phyloP scores from a whole-genome alignment of 2,329 filamentous ascomycete genomes.

The Exophiala alcalophila region DNA sequence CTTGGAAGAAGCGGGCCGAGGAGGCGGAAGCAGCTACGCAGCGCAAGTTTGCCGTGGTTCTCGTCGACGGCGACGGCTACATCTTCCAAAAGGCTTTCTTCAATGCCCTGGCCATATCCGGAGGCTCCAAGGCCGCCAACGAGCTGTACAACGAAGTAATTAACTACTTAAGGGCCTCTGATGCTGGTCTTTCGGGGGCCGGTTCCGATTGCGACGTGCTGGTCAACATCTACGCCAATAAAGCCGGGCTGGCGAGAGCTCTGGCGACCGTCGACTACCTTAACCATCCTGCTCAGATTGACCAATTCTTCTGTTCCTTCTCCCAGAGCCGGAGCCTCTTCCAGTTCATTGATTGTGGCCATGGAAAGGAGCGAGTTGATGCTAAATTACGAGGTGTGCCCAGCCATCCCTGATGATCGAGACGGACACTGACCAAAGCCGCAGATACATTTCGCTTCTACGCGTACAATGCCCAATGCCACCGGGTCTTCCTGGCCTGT shows the following conservation, averaged over 20 bases:
- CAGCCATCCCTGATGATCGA: neutral
- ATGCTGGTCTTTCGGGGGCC: constrained; percentile 2
- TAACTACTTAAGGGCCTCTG: constrained; percentile 14
- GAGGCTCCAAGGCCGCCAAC: constrained; percentile 49
- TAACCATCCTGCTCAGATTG: constrained; percentile 16
- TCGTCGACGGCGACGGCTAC: constrained; percentile 63
- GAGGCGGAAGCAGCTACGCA: constrained; percentile 15
- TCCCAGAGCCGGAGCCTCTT: constrained; percentile 49
- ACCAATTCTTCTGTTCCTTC: constrained; percentile 27
- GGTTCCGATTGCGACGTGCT: constrained; percentile 47
- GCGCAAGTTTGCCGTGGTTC: constrained; percentile 59
- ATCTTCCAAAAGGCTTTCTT: constrained; percentile 53
- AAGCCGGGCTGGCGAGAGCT: constrained; percentile 52
- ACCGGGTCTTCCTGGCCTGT: constrained; percentile 62
- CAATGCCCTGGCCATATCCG: constrained; percentile 44
- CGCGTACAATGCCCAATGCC: constrained; percentile 59
- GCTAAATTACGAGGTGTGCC: constrained; percentile 56
- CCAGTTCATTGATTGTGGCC: constrained; percentile 61
- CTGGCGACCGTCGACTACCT: constrained; percentile 49
- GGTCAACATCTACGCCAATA: constrained; percentile 56
- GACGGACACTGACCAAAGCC: constrained; percentile 1
- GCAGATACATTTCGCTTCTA: constrained; percentile 47
- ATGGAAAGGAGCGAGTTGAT: constrained; percentile 59
- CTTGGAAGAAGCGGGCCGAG: constrained; percentile 23
- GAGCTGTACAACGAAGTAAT: constrained; percentile 23